Conservation (phyloP, 148 eudicot species). For the Silene conica region DNA sequence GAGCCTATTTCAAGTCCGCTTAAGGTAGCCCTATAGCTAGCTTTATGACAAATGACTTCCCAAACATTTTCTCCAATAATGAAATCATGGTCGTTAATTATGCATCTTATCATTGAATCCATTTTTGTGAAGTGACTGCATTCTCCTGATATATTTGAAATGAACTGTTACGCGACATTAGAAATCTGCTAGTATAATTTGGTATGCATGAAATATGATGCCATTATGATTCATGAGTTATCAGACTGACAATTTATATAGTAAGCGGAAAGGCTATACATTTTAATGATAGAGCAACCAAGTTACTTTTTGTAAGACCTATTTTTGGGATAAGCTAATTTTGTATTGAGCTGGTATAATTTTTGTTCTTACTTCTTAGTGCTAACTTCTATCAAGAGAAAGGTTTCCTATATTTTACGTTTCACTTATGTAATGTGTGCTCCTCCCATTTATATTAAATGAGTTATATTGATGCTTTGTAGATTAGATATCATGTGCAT, state of each 20-base stretch:
- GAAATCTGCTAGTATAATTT: background rate
- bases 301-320: background rate
- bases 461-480: slow-evolving; percentile 24
- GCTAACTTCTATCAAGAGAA: background rate
- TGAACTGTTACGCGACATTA: background rate
- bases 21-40: slow-evolving; percentile 36
- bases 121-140: background rate
- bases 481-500: slow-evolving; percentile 88
- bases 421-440: background rate
- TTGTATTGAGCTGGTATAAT: background rate
- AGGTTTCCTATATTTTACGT: too few relatives aligned
- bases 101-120: background rate
- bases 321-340: background rate
- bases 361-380: background rate
- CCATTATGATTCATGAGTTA: background rate
- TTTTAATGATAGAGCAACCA: background rate
- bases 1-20: slow-evolving; percentile 71
- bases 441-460: background rate
- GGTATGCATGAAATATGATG: background rate
- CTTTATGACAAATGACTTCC: background rate
- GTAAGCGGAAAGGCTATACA: background rate
- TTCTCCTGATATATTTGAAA: background rate
- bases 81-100: background rate
- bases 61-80: background rate
- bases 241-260: background rate